Evolutionary conservation across 768 basidiomycete genomes (phyloP).

Genomic region (Panaeolus papilionaceus): DNA sequence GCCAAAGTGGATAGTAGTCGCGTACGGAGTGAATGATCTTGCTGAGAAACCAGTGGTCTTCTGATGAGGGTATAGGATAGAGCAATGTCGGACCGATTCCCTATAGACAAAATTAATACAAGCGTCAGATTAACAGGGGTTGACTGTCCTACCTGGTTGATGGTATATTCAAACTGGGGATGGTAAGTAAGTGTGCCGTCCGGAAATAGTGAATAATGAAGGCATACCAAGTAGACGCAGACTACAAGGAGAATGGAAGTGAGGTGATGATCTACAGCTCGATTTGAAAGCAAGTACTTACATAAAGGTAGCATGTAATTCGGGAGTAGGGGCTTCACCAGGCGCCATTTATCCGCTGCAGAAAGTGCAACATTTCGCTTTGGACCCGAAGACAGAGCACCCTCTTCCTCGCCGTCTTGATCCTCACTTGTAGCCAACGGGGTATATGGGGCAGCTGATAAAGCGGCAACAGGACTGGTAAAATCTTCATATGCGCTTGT

Average conservation of each 20-base stretch:
- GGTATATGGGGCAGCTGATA: conserved; percentile 47
- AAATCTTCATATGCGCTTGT: conserved; percentile 43
- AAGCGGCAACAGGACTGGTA: conserved; percentile 34
- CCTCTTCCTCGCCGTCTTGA: conserved; percentile 49
- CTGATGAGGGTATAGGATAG: conserved; percentile 79
- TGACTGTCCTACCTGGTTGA: conserved; percentile 67
- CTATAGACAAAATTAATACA: conserved; percentile 38
- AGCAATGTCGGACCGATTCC: conserved; percentile 91
- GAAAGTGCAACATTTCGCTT: conserved; percentile 62
- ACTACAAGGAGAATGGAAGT: conserved; percentile 30
- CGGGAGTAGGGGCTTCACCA: conserved; percentile 79
- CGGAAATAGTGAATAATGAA: not conserved
- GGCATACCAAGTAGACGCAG: conserved; percentile 52
- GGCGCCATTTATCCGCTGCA: conserved; percentile 74
- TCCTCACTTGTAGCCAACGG: conserved; percentile 50
- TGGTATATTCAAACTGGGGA: conserved; percentile 86
- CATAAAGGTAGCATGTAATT: conserved; percentile 95
- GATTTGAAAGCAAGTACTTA: conserved; percentile 47
- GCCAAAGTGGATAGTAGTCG: conserved; percentile 97
- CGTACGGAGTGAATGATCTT: conserved; percentile 83
- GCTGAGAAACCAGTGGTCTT: conserved; percentile 66
- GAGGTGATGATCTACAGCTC: not conserved
- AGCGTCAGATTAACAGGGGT: not conserved
- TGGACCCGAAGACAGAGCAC: conserved; percentile 37
- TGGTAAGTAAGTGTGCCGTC: not conserved